phyloP scores from a whole-genome alignment of 495 filamentous ascomycete genomes.

The Xylaria palmicola region DNA sequence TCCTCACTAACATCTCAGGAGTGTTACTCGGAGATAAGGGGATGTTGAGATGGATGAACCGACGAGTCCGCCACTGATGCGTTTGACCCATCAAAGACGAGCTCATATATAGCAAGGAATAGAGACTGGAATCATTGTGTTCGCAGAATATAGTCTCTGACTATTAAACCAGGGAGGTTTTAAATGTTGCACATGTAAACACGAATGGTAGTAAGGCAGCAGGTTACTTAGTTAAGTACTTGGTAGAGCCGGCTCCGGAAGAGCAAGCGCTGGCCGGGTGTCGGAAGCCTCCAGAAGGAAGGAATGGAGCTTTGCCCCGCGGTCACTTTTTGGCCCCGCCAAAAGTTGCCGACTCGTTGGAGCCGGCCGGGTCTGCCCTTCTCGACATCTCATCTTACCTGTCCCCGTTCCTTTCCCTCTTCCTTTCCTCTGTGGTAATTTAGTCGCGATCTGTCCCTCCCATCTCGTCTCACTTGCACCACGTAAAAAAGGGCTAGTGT shows the following conservation, averaged over 20 bases:
- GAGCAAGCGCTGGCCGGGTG: not conserved
- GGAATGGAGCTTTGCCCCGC: slow-evolving; percentile 7
- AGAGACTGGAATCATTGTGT: no score
- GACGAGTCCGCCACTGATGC: no score
- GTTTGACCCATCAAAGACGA: no score
- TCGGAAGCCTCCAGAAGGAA: not conserved
- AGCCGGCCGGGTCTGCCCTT: not conserved
- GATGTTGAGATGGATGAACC: not conserved
- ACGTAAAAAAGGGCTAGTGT: not conserved
- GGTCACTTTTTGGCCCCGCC: slow-evolving; percentile 9
- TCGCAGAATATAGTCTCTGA: no score
- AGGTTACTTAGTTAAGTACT: no score
- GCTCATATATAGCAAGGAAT: no score
- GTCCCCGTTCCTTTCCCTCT: not conserved
- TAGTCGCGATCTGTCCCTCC: not conserved
- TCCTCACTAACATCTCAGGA: not conserved
- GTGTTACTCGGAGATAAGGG: not conserved
- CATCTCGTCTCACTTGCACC: slow-evolving; percentile 5
- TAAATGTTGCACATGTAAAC: no score
- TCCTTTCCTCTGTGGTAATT: not conserved
- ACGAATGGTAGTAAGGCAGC: no score
- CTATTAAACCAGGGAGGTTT: no score
- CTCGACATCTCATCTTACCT: not conserved
- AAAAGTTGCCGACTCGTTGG: slow-evolving; percentile 4
- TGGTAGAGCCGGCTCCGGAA: not conserved